These are phyloP conservation scores for Irpex rosettiformis DNA, from an alignment of 1,284 basidiomycete species.

Conservation along the genomic window DNA sequence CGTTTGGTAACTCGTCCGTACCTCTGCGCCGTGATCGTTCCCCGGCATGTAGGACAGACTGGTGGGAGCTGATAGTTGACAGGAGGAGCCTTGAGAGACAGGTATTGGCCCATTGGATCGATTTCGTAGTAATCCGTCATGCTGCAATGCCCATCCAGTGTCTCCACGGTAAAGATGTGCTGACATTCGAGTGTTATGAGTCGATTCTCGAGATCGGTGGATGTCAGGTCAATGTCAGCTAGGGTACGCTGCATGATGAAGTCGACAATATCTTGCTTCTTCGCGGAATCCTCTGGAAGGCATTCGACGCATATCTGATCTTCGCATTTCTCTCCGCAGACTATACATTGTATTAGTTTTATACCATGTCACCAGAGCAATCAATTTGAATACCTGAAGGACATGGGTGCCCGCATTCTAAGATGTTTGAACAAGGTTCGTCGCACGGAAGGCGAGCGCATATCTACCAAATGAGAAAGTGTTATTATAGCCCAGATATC, in stretches of 20 bases:
- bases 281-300: slow-evolving; percentile 34
- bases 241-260: slow-evolving; percentile 51
- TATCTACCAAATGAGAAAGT: slow-evolving; percentile 35
- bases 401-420: slow-evolving; percentile 61
- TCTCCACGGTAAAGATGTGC: slow-evolving; percentile 69
- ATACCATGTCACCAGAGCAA: not conserved
- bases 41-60: slow-evolving; percentile 50
- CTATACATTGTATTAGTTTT: slow-evolving; percentile 30
- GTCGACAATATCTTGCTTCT: slow-evolving; percentile 49
- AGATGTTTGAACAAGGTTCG: slow-evolving; percentile 39
- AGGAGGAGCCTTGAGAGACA: slow-evolving; percentile 35
- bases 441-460: slow-evolving; percentile 68
- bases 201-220: slow-evolving; percentile 41
- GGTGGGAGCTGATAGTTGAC: slow-evolving; percentile 40
- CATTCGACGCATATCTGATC: slow-evolving; percentile 55
- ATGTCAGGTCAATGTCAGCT: slow-evolving; percentile 41
- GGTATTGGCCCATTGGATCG: slow-evolving; percentile 33
- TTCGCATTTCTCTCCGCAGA: slow-evolving; percentile 64
- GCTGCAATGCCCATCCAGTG: slow-evolving; percentile 56
- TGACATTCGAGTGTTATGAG: slow-evolving; percentile 60
- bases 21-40: slow-evolving; percentile 43
- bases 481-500: not conserved
- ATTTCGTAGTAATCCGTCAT: slow-evolving; percentile 51
- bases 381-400: slow-evolving; percentile 48
- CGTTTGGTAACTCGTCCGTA: slow-evolving; percentile 60